phyloP scores from a whole-genome alignment of 495 filamentous ascomycete species.

The Penicillium malachiteum region DNA sequence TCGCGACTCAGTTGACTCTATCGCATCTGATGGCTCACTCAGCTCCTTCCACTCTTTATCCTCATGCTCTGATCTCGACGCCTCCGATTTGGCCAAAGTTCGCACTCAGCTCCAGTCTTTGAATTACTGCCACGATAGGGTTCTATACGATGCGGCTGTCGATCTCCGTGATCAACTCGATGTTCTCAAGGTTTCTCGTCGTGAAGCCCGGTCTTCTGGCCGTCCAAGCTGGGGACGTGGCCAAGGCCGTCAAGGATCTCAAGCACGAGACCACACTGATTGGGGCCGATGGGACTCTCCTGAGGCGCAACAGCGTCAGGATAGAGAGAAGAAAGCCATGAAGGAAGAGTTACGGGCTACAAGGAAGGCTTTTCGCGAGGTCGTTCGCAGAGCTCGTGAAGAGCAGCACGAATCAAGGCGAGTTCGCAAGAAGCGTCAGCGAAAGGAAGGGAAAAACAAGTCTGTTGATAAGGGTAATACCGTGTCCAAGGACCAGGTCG shows the following conservation, averaged over 20 bases:
- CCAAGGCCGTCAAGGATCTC: conserved; percentile 7
- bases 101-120: conserved; percentile 41
- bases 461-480: neutral
- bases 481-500: neutral
- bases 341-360: conserved; percentile 43
- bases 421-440: conserved; percentile 21
- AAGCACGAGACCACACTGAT: conserved; percentile 13
- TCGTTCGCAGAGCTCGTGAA: conserved; percentile 38
- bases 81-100: conserved; percentile 41
- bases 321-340: conserved; percentile 30
- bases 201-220: conserved; percentile 28
- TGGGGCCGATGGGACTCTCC: conserved; percentile 46
- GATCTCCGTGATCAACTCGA: conserved; percentile 41
- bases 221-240: conserved; percentile 27
- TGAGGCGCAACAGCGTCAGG: conserved; percentile 33
- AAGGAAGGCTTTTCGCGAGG: conserved; percentile 41
- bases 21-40: conserved; percentile 39
- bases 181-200: conserved; percentile 38
- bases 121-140: conserved; percentile 40
- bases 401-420: conserved; percentile 38
- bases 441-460: conserved; percentile 18
- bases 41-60: conserved; percentile 45
- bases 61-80: conserved; percentile 41
- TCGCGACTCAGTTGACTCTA: conserved; percentile 35
- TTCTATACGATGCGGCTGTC: conserved; percentile 39